Evolutionary conservation across 2,329 filamentous ascomycete species (phyloP).

Genomic region (Alternaria incomplexa): DNA sequence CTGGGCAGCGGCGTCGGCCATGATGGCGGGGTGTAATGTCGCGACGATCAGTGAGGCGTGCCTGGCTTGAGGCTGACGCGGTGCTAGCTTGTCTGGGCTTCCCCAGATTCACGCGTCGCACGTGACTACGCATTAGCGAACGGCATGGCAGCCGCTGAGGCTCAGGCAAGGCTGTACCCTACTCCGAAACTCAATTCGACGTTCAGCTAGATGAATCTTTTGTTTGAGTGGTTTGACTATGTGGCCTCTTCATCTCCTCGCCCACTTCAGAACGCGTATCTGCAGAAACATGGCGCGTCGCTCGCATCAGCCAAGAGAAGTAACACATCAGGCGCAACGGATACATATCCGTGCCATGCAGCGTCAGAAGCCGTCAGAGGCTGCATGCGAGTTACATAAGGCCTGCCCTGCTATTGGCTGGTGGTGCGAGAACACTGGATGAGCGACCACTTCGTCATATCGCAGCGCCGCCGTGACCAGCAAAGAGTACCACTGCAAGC

Average conservation of each 20-base stretch:
- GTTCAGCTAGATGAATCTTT: background rate
- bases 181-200: background rate
- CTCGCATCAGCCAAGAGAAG: conserved; percentile 6
- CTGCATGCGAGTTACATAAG: conserved; percentile 15
- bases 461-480: background rate
- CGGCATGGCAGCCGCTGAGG: background rate
- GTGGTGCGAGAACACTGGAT: background rate
- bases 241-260: background rate
- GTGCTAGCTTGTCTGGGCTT: conserved; percentile 17
- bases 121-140: conserved; percentile 16
- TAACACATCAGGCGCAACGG: conserved; percentile 11
- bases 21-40: conserved; percentile 26
- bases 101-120: conserved; percentile 18
- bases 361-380: conserved; percentile 6
- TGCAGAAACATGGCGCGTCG: background rate
- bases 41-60: background rate
- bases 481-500: background rate
- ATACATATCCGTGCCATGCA: conserved; percentile 20
- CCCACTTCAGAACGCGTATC: background rate
- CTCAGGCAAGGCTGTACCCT: background rate
- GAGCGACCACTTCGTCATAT: background rate
- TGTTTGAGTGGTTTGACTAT: background rate
- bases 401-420: conserved; percentile 17
- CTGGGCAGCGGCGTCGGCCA: conserved; percentile 51
- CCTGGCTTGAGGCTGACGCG: conserved; percentile 2